These are phyloP conservation scores for Scheffersomyces illinoinensis DNA, from an alignment of 1,139 yeast genomes.

Conservation along the genomic window DNA sequence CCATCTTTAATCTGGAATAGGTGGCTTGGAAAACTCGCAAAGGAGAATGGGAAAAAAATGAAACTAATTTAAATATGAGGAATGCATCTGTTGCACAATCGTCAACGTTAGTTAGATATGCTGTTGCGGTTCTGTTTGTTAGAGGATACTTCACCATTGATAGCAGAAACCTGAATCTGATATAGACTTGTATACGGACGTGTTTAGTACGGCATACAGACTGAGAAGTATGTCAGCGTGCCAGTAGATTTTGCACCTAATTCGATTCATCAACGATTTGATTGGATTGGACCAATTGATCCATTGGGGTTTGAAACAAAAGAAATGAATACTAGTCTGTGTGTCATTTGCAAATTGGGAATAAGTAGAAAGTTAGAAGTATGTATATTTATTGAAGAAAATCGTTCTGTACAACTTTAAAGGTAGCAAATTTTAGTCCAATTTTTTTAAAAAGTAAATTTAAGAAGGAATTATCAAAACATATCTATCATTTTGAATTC, in stretches of 20 bases:
- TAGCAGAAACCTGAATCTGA: background rate
- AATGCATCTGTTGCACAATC: background rate
- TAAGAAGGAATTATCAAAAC: no score
- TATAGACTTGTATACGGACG: background rate
- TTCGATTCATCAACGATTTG: background rate
- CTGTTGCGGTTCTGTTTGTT: background rate
- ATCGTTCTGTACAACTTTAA: no score
- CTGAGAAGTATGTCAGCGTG: background rate
- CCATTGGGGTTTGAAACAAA: no score
- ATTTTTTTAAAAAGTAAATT: no score
- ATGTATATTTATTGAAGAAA: no score
- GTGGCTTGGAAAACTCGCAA: background rate
- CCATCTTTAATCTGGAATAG: slow-evolving; percentile 13
- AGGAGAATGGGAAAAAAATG: no score
- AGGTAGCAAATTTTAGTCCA: no score
- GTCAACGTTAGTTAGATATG: background rate
- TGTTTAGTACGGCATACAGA: background rate
- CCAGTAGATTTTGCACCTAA: background rate
- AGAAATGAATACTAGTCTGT: background rate
- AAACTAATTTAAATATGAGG: no score
- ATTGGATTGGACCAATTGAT: background rate
- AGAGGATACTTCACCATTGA: background rate
- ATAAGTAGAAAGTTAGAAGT: no score
- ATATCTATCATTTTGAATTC: no score
- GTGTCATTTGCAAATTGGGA: no score